Evolutionary conservation across 306 rosid genomes (phyloP).

Genomic region (Begonia loranthoides): DNA sequence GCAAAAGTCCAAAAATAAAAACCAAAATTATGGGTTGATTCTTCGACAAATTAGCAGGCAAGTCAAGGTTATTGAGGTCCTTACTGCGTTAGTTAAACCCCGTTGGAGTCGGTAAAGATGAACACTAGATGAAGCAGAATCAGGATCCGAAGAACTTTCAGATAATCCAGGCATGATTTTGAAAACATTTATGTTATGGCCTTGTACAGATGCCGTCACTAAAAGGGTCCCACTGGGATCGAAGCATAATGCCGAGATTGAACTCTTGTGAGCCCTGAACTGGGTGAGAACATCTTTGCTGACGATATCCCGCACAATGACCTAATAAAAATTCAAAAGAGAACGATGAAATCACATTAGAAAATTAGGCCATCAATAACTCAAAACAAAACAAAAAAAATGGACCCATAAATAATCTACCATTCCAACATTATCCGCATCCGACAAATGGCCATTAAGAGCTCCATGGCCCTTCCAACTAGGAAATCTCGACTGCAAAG

Average conservation of each 20-base stretch:
- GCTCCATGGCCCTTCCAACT: slow-evolving; percentile 43
- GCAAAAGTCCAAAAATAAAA: slow-evolving; percentile 7
- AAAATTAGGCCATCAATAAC: no score
- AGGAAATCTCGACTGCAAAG: slow-evolving; percentile 37
- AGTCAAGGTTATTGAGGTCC: slow-evolving; percentile 8
- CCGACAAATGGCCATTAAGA: slow-evolving; percentile 43
- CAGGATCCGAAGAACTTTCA: slow-evolving; percentile 30
- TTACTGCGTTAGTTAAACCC: slow-evolving; percentile 89
- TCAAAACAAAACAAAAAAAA: neutral
- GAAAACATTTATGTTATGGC: slow-evolving; percentile 87
- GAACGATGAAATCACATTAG: neutral
- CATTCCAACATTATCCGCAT: slow-evolving; percentile 71
- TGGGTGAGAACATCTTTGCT: slow-evolving; percentile 64
- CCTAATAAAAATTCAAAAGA: slow-evolving; percentile 30
- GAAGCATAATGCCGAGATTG: slow-evolving; percentile 84
- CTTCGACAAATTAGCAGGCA: neutral
- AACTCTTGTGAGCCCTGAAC: slow-evolving; percentile 85
- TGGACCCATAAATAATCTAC: slow-evolving; percentile 18
- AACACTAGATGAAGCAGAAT: slow-evolving; percentile 33
- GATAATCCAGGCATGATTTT: slow-evolving; percentile 50
- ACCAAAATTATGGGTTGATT: neutral
- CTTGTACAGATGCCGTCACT: slow-evolving; percentile 89
- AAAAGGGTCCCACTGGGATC: slow-evolving; percentile 89
- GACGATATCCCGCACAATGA: slow-evolving; percentile 73
- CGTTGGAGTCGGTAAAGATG: slow-evolving; percentile 91